Evolutionary conservation across 495 filamentous ascomycete genomes (phyloP).

Genomic region (Neurospora cerealis): DNA sequence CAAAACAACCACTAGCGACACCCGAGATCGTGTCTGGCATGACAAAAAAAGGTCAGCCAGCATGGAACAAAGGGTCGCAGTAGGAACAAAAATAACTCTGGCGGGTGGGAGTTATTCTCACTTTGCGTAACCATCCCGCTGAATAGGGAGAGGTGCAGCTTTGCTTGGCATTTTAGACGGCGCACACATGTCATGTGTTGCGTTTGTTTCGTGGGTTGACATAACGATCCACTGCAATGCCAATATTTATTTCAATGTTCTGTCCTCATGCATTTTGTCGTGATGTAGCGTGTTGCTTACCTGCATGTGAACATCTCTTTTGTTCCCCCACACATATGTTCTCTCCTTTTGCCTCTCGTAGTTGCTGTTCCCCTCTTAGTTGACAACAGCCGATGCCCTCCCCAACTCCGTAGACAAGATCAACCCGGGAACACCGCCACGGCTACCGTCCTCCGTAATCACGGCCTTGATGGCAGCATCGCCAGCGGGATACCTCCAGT

Average conservation of each 20-base stretch:
- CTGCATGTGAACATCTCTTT: not conserved
- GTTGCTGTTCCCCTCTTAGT: not conserved
- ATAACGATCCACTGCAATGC: not conserved
- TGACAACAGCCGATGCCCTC: slow-evolving; percentile 12
- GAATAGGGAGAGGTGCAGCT: not conserved
- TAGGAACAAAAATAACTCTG: not conserved
- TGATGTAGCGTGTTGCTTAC: not conserved
- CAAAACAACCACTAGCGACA: not conserved
- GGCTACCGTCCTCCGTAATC: slow-evolving; percentile 54
- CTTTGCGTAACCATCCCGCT: not conserved
- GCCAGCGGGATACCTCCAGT: slow-evolving; percentile 38
- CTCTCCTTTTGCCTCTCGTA: not conserved
- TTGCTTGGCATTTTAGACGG: not conserved
- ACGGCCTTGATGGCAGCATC: slow-evolving; percentile 17
- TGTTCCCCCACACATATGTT: not conserved
- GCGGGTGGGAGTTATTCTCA: not conserved
- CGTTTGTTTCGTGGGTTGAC: not conserved
- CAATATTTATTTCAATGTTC: not conserved
- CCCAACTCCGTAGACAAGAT: slow-evolving; percentile 42
- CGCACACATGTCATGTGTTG: not conserved
- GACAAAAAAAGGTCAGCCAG: not conserved
- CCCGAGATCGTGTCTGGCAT: not conserved
- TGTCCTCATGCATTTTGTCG: not conserved
- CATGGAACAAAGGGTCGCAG: not conserved
- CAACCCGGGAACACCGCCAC: slow-evolving; percentile 47